Evolutionary conservation across 2,329 filamentous ascomycete species (phyloP).

Genomic region (Epichloe coenophiala): DNA sequence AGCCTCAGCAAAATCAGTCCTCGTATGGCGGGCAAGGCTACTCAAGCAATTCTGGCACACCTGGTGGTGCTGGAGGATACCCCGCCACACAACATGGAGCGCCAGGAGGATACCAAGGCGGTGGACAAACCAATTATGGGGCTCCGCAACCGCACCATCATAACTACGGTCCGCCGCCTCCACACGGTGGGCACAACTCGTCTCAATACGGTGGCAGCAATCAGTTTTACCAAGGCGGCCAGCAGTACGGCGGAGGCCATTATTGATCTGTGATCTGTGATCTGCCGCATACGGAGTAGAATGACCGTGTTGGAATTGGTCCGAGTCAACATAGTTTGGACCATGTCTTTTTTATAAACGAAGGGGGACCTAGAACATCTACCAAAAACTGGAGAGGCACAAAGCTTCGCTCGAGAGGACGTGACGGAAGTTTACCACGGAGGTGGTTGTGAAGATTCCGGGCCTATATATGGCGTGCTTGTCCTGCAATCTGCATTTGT

Average conservation of each 20-base stretch:
- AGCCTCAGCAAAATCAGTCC: constrained; percentile 8
- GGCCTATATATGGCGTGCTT: neutral
- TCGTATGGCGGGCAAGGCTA: constrained; percentile 12
- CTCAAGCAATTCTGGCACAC: constrained; percentile 7
- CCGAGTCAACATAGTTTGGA: no score
- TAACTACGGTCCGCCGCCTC: constrained; percentile 4
- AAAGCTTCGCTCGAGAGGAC: neutral
- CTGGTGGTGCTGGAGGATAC: constrained; percentile 9
- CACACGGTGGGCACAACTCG: constrained; percentile 8
- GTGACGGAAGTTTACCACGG: neutral
- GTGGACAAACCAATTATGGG: constrained; percentile 12
- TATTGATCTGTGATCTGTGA: constrained; percentile 9
- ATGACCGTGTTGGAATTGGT: neutral
- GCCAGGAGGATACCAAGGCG: constrained; percentile 10
- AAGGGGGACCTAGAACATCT: neutral
- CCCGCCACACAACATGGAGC: constrained; percentile 11
- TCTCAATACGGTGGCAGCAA: constrained; percentile 15
- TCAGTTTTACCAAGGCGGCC: constrained; percentile 14
- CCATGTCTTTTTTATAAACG: neutral
- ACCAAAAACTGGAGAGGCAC: neutral
- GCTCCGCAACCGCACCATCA: constrained; percentile 10
- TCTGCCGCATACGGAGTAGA: neutral
- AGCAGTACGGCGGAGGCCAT: constrained; percentile 8
- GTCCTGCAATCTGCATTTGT: neutral
- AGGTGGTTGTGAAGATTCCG: neutral